Conservation (phyloP, 1,284 basidiomycete genomes). For the Marasmius sp. region DNA sequence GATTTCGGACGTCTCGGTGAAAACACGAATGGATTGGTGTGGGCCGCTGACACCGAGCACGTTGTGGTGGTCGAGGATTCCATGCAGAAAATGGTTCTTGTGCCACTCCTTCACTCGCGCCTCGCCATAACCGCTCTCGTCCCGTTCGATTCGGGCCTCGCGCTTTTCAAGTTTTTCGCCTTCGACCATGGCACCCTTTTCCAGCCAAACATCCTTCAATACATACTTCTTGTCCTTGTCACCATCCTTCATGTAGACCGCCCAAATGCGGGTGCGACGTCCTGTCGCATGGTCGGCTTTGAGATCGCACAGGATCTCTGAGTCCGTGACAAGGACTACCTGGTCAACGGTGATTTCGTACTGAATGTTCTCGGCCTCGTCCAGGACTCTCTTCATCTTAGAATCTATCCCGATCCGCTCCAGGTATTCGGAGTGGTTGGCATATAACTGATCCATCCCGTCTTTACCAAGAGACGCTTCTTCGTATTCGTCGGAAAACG, state of each 20-base stretch:
- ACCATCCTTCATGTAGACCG: background rate
- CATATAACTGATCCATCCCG: background rate
- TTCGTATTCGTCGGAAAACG: too few relatives aligned
- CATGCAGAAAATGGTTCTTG: background rate
- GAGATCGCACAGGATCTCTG: background rate
- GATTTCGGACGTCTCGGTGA: too few relatives aligned
- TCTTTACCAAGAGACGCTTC: background rate
- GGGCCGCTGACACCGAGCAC: too few relatives aligned
- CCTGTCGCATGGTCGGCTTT: conserved; percentile 1
- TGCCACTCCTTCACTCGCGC: background rate
- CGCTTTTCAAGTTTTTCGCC: too few relatives aligned
- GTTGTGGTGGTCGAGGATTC: background rate
- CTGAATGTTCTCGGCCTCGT: background rate
- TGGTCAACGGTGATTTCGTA: background rate
- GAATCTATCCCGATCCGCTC: background rate
- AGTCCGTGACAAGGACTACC: background rate
- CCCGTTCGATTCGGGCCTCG: too few relatives aligned
- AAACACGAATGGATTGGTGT: too few relatives aligned
- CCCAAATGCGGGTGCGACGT: conserved; percentile 3
- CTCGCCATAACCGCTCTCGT: too few relatives aligned
- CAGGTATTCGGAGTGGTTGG: background rate
- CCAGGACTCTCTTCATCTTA: background rate
- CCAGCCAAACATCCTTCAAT: conserved; percentile 7
- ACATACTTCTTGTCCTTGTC: background rate
- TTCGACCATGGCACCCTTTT: background rate